Conservation (phyloP, 1,284 basidiomycete species). For the Cystobasidium slooffiae region DNA sequence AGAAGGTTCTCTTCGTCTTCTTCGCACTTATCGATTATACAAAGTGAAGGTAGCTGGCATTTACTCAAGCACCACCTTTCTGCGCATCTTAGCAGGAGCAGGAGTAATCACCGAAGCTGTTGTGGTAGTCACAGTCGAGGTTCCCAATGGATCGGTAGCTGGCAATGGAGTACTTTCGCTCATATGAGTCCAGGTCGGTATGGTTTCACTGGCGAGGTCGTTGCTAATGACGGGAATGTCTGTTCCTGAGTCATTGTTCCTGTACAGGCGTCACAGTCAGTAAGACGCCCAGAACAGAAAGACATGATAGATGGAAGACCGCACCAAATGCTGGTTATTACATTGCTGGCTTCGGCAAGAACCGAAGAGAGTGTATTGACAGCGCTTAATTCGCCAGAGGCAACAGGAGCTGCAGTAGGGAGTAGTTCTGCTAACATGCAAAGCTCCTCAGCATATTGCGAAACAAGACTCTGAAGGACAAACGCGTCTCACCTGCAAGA, state of each 20-base stretch:
- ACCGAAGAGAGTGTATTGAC: constrained; percentile 38
- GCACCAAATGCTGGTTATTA: constrained; percentile 48
- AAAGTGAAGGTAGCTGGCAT: too few relatives aligned
- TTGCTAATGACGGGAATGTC: constrained; percentile 44
- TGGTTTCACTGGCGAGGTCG: constrained; percentile 40
- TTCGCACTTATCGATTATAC: too few relatives aligned
- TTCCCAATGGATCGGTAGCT: constrained; percentile 33
- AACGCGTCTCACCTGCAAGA: too few relatives aligned
- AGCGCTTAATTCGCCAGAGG: not conserved
- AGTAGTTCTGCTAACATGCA: not conserved
- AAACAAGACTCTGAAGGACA: not conserved
- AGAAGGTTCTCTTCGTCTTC: too few relatives aligned
- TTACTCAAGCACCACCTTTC: constrained; percentile 1
- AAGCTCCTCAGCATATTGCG: not conserved
- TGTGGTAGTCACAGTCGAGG: not conserved
- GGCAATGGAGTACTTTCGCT: constrained; percentile 10
- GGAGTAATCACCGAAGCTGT: not conserved
- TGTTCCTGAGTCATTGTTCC: constrained; percentile 48
- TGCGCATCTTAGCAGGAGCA: not conserved
- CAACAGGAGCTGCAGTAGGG: not conserved
- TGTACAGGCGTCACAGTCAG: not conserved
- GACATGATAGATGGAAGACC: not conserved
- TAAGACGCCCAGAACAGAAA: not conserved
- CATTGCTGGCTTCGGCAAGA: constrained; percentile 40
- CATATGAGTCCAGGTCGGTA: constrained; percentile 44